Conservation (phyloP, 2,329 filamentous ascomycete genomes). For the Neodidymelliopsis sp. region DNA sequence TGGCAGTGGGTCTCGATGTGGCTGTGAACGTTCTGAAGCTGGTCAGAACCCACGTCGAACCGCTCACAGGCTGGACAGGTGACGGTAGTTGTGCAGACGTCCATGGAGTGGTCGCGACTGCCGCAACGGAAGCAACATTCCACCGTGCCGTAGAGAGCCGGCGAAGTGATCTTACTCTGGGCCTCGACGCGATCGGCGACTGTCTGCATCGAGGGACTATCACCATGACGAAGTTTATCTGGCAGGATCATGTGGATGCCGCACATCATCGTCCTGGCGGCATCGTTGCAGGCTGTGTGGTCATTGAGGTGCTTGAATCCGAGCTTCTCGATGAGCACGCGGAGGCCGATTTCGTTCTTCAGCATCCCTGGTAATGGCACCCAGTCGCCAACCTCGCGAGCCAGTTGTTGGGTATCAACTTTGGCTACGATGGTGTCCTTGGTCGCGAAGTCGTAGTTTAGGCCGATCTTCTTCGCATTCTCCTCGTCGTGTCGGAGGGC, state of each 20-base stretch:
- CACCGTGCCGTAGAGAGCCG: constrained; percentile 12
- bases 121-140: constrained; percentile 23
- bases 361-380: not conserved
- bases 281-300: constrained; percentile 34
- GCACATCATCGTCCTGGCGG: constrained; percentile 32
- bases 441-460: constrained; percentile 21
- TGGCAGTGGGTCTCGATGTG: constrained; percentile 15
- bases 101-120: constrained; percentile 16
- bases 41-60: constrained; percentile 1
- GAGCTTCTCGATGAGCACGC: constrained; percentile 12
- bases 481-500: constrained; percentile 28
- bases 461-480: constrained; percentile 24
- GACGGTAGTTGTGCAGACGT: constrained; percentile 5
- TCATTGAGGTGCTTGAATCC: constrained; percentile 23
- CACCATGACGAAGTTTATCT: not conserved
- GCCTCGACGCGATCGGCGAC: constrained; percentile 15
- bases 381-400: constrained; percentile 16
- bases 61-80: constrained; percentile 15
- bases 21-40: not conserved
- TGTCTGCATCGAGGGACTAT: constrained; percentile 7
- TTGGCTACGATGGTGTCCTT: constrained; percentile 23
- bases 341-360: constrained; percentile 21
- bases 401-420: constrained; percentile 37
- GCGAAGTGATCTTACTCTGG: not conserved
- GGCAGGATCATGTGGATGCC: constrained; percentile 28